Percentiles rank a stretch among this genome's conserved stretches.
Evolutionary conservation across 345 rosid species (phyloP).

Genomic region (Camelina neglecta): DNA sequence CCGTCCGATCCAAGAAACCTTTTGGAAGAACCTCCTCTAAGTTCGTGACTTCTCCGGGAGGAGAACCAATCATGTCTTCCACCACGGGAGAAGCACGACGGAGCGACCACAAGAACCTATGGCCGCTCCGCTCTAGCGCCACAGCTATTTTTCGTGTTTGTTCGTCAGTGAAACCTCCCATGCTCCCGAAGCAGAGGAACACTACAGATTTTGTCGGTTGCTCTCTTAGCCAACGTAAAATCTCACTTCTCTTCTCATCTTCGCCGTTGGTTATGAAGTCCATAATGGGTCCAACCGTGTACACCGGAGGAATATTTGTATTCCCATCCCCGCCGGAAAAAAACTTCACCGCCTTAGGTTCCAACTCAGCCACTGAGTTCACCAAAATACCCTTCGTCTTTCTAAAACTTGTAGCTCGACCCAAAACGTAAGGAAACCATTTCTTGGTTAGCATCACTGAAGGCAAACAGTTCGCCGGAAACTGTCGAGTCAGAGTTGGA

Average conservation of each 20-base stretch:
- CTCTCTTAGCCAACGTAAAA: conserved; percentile 54
- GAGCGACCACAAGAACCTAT: conserved; percentile 65
- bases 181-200: conserved; percentile 73
- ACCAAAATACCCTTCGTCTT: conserved; percentile 52
- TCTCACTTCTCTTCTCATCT: conserved; percentile 9
- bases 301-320: conserved; percentile 38
- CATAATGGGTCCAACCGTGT: conserved; percentile 58
- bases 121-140: conserved; percentile 53
- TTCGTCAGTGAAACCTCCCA: conserved; percentile 55
- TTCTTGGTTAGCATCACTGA: background rate
- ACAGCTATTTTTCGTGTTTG: conserved; percentile 56
- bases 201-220: conserved; percentile 59
- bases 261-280: conserved; percentile 28
- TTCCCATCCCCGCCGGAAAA: background rate
- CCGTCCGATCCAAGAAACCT: conserved; percentile 54
- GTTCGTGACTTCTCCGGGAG: conserved; percentile 39
- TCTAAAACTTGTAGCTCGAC: conserved; percentile 26
- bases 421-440: background rate
- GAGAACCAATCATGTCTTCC: background rate
- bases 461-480: conserved; percentile 50
- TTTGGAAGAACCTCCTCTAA: conserved; percentile 44
- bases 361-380: conserved; percentile 51
- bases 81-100: conserved; percentile 30
- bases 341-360: conserved; percentile 42
- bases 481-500: conserved; percentile 39